These are phyloP conservation scores for Nasturtium officinale DNA, from an alignment of 345 rosid species.

Conservation along the genomic window DNA sequence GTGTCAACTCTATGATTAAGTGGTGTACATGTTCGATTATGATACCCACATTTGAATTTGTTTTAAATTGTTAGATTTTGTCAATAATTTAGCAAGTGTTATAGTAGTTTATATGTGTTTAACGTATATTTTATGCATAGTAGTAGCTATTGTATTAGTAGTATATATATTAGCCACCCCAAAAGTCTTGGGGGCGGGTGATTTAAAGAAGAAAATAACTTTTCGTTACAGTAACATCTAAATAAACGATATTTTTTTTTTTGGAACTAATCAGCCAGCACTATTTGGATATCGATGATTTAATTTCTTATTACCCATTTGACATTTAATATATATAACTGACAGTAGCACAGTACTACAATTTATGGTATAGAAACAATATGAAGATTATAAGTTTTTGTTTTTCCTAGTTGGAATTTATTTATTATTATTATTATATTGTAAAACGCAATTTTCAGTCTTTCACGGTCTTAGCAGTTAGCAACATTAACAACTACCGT, in stretches of 20 bases:
- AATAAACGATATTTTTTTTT: neutral
- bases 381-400: too few species aligned
- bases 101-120: slow-evolving; percentile 21
- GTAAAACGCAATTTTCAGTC: too few species aligned
- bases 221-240: slow-evolving; percentile 3
- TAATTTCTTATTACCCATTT: slow-evolving; percentile 23
- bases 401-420: neutral
- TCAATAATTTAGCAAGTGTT: slow-evolving; percentile 23
- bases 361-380: neutral
- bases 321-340: slow-evolving; percentile 3
- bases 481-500: too few species aligned
- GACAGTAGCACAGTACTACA: neutral
- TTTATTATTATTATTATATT: too few species aligned
- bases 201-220: slow-evolving; percentile 13
- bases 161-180: slow-evolving; percentile 29
- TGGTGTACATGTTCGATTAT: slow-evolving; percentile 59
- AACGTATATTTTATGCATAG: slow-evolving; percentile 38
- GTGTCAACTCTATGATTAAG: slow-evolving; percentile 44
- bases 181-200: slow-evolving; percentile 24
- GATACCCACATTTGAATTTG: slow-evolving; percentile 49
- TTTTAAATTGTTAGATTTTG: slow-evolving; percentile 38
- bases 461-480: too few species aligned
- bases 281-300: slow-evolving; percentile 19
- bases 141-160: slow-evolving; percentile 24
- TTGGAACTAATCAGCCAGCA: slow-evolving; percentile 31